phyloP scores from a whole-genome alignment of 2,329 filamentous ascomycete genomes.

The Colletotrichum echinochloae region DNA sequence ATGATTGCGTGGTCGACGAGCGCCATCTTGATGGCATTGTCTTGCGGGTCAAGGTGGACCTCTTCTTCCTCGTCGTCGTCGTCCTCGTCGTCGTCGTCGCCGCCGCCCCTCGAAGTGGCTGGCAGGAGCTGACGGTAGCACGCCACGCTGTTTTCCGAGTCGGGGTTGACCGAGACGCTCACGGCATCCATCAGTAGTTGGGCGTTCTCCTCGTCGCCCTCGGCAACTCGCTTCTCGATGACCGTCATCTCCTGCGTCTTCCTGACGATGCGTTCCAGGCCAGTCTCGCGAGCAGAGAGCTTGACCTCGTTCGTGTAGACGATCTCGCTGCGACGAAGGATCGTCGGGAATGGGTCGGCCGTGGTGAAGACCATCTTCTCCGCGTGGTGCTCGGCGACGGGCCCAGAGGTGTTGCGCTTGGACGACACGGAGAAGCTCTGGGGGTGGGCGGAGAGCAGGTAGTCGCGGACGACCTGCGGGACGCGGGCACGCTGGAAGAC shows the following conservation, averaged over 20 bases:
- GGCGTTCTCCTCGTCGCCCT: conserved; percentile 78
- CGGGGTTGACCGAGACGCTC: conserved; percentile 79
- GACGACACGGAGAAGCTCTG: conserved; percentile 82
- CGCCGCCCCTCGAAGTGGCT: conserved; percentile 48
- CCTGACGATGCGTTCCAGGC: conserved; percentile 87
- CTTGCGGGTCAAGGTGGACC: conserved; percentile 68
- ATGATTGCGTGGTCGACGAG: conserved; percentile 90
- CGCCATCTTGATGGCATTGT: conserved; percentile 85
- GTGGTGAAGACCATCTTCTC: conserved; percentile 90
- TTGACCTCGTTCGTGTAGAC: conserved; percentile 74
- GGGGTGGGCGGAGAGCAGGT: conserved; percentile 83
- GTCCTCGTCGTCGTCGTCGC: conserved; percentile 47
- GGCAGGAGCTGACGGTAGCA: conserved; percentile 82
- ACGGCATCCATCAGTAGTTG: conserved; percentile 80
- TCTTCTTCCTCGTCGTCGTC: conserved; percentile 57
- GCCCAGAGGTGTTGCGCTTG: conserved; percentile 75
- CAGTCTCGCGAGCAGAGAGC: conserved; percentile 84
- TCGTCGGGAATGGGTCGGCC: conserved; percentile 89
- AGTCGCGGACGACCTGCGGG: conserved; percentile 85
- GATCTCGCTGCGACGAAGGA: conserved; percentile 88
- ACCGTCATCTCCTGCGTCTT: conserved; percentile 88
- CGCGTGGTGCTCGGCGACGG: conserved; percentile 78
- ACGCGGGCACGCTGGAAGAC: conserved; percentile 92
- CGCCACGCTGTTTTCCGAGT: conserved; percentile 81
- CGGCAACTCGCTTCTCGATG: conserved; percentile 79